phyloP scores from a whole-genome alignment of 805 yeast species.

The Barnettozyma botsteinii region DNA sequence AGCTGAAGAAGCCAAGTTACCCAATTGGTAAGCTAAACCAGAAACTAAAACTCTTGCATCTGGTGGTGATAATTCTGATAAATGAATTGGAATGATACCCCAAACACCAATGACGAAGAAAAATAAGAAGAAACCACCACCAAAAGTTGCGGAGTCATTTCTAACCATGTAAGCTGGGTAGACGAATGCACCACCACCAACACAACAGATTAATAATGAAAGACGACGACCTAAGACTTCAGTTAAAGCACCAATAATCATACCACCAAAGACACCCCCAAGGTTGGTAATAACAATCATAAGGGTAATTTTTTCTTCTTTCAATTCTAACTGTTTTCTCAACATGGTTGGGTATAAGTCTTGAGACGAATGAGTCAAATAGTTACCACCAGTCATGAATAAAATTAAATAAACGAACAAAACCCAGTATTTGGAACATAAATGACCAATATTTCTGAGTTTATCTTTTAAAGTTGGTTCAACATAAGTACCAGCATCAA shows the following conservation, averaged over 20 bases:
- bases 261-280: slow-evolving; percentile 64
- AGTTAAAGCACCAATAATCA: slow-evolving; percentile 49
- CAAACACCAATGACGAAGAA: slow-evolving; percentile 66
- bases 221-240: slow-evolving; percentile 61
- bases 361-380: slow-evolving; percentile 69
- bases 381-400: slow-evolving; percentile 65
- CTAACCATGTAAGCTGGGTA: slow-evolving; percentile 52
- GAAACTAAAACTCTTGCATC: slow-evolving; percentile 56
- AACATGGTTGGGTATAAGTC: slow-evolving; percentile 67
- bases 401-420: slow-evolving; percentile 50
- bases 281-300: slow-evolving; percentile 57
- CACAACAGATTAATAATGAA: slow-evolving; percentile 44
- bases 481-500: slow-evolving; percentile 26
- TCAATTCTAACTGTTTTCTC: slow-evolving; percentile 44
- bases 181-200: slow-evolving; percentile 53
- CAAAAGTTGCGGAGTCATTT: slow-evolving; percentile 37
- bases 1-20: slow-evolving; percentile 68
- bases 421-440: slow-evolving; percentile 53
- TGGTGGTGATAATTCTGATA: slow-evolving; percentile 63
- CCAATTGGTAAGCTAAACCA: slow-evolving; percentile 64
- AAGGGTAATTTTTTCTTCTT: slow-evolving; percentile 47
- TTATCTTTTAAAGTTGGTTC: slow-evolving; percentile 21
- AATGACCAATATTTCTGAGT: slow-evolving; percentile 25
- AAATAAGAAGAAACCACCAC: slow-evolving; percentile 62
- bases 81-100: slow-evolving; percentile 65